Base-by-base conservation (phyloP, 2,329 filamentous ascomycete species). In the Pseudocercospora fuligena region DNA sequence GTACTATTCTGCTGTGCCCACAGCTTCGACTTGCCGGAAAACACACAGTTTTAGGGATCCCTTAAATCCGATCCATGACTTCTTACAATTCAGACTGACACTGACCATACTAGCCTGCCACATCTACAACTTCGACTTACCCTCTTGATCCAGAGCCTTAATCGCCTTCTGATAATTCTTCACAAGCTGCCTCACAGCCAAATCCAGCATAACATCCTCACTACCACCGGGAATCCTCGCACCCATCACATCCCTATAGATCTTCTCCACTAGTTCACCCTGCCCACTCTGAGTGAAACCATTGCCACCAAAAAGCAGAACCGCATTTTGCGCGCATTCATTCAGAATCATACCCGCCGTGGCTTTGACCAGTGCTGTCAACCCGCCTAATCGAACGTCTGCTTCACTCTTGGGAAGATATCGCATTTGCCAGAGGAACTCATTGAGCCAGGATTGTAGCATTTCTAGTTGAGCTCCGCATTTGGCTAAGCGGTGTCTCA, bases 341-440 rank as follows among this genome's bases (percentile, higher is more conserved):
- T 90, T 88, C 56, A 92, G 72, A 16, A 92, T 89, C 71, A 90
- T 89, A 1, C 88, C 91, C 0, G 87, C 85, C 73, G 91, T 88
- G 0, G 90, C 90, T 79, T 93, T 93, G n/a, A 86, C 86, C 77
- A 92, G 78, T 2, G 89, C 90, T 2, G 89, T 92, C 73, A 92
- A 78, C 0, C 90, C 90, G 1, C 90, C 90, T 1, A 93, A 81
- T 72, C 90, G 83, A 3, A 81, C 79, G 72, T 89, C 87, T 12
- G 86, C 87, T 23, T 84, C 82, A 33, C 82, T 81, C 72, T 87
- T 86, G 5, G 78, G 78, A 74, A 92, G 75, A 67, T 88, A 82
- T 2, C 84, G 86, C 82, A 92, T 86, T 78, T 89, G 86, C 75
- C 89, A 92, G 9, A 87, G 83, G 67, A 91, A 89, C 68, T 88